Evolutionary conservation across 2,329 filamentous ascomycete genomes (phyloP).

Genomic region (Microsporum ferrugineum): DNA sequence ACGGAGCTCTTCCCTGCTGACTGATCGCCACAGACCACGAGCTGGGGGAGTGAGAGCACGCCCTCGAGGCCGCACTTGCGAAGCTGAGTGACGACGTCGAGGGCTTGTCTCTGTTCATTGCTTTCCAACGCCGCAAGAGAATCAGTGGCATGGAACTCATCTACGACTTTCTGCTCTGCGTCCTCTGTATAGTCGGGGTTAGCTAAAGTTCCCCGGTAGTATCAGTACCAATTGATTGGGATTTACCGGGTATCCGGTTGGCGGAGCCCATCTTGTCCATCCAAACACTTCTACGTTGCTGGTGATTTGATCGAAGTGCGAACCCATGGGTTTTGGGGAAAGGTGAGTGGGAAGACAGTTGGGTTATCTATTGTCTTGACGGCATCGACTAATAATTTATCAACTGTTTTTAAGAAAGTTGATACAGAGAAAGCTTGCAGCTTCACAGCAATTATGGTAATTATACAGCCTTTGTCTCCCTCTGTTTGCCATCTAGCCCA

Average conservation of each 20-base stretch:
- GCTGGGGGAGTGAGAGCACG: slow-evolving; percentile 16
- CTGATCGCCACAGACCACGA: slow-evolving; percentile 14
- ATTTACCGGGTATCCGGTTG: not conserved
- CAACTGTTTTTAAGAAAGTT: too few species aligned
- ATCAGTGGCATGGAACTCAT: not conserved
- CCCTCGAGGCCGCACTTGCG: slow-evolving; percentile 2
- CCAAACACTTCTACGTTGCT: too few species aligned
- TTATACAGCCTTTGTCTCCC: too few species aligned
- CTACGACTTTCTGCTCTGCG: not conserved
- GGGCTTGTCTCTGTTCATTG: slow-evolving; percentile 4
- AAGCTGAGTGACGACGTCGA: not conserved
- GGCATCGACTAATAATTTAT: too few species aligned
- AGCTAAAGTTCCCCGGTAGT: not conserved
- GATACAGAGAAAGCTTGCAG: too few species aligned
- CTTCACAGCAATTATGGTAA: too few species aligned
- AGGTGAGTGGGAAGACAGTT: too few species aligned
- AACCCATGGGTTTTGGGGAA: too few species aligned
- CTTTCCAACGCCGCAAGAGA: not conserved
- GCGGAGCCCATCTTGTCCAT: not conserved
- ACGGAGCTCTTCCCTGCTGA: slow-evolving; percentile 16
- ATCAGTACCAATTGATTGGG: not conserved
- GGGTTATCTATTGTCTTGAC: too few species aligned
- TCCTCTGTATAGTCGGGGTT: not conserved
- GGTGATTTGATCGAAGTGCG: too few species aligned
- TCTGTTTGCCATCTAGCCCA: too few species aligned